Evolutionary conservation across 2,329 filamentous ascomycete genomes (phyloP).

Genomic region (Apiospora koreana): DNA sequence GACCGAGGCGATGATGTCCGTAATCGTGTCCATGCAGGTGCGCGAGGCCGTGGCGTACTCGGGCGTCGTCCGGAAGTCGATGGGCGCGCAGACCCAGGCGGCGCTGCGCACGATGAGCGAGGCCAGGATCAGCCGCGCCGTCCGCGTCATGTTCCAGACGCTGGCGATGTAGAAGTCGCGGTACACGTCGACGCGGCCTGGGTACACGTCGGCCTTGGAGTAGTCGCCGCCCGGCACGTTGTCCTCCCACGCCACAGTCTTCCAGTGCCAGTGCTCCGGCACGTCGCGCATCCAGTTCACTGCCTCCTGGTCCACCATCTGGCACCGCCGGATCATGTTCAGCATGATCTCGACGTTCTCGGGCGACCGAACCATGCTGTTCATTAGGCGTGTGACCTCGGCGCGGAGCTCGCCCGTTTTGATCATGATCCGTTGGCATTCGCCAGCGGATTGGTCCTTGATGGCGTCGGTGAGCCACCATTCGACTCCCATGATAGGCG

Average conservation of each 20-base stretch:
- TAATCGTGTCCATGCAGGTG: conserved; percentile 53
- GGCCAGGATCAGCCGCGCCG: conserved; percentile 55
- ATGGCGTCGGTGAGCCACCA: conserved; percentile 61
- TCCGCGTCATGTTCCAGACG: conserved; percentile 57
- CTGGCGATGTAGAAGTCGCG: conserved; percentile 59
- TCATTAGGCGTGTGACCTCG: conserved; percentile 53
- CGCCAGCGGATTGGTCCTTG: conserved; percentile 48
- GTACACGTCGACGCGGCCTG: conserved; percentile 62
- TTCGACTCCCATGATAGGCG: conserved; percentile 54
- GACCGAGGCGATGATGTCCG: conserved; percentile 62
- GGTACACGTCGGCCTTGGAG: conserved; percentile 55
- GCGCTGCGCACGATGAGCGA: conserved; percentile 59
- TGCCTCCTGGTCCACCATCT: conserved; percentile 54
- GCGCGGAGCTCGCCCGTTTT: conserved; percentile 56
- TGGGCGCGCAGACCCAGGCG: conserved; percentile 60
- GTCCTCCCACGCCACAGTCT: conserved; percentile 59
- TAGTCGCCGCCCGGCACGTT: conserved; percentile 54
- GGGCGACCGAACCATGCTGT: conserved; percentile 44
- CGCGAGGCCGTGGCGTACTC: conserved; percentile 59
- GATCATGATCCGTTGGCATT: conserved; percentile 55
- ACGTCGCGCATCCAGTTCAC: conserved; percentile 51
- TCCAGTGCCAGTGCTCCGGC: conserved; percentile 51
- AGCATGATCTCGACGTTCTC: conserved; percentile 53
- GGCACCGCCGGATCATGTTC: conserved; percentile 52
- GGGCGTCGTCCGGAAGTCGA: conserved; percentile 63